Conservation (phyloP, 1,284 basidiomycete species). For the Tilletiaria anomala region DNA sequence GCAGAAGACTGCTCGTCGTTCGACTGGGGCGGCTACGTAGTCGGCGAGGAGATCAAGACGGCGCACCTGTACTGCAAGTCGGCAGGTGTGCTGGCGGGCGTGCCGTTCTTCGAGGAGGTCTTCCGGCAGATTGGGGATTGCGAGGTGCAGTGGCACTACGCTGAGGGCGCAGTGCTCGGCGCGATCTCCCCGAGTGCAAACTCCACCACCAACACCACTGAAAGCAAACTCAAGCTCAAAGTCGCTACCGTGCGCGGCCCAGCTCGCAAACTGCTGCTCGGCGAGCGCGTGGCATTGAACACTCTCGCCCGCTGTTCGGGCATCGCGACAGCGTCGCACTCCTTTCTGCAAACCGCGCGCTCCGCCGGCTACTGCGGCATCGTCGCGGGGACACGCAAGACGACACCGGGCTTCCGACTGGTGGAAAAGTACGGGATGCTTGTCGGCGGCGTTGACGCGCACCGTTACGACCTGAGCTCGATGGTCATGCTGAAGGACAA, state of each 20-base stretch:
- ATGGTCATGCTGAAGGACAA: conserved; percentile 99
- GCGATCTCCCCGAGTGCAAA: neutral
- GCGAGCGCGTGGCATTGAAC: conserved; percentile 87
- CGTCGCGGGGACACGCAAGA: conserved; percentile 91
- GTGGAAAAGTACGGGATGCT: conserved; percentile 99
- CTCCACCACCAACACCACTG: neutral
- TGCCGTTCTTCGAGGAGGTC: conserved; percentile 88
- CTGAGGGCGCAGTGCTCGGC: conserved; percentile 58
- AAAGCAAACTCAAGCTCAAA: conserved; percentile 48
- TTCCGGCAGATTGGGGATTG: conserved; percentile 80
- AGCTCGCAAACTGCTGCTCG: conserved; percentile 74
- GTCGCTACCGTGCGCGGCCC: conserved; percentile 84
- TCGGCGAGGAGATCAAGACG: conserved; percentile 72
- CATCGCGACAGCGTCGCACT: conserved; percentile 82
- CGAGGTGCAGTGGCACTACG: conserved; percentile 80
- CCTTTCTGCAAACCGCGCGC: conserved; percentile 64
- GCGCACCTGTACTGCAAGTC: conserved; percentile 76
- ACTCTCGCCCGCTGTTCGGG: conserved; percentile 87
- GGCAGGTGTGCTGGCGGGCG: conserved; percentile 74
- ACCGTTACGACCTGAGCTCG: conserved; percentile 87
- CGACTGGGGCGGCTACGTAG: conserved; percentile 93
- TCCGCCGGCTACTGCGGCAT: conserved; percentile 69
- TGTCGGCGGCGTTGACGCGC: conserved; percentile 88
- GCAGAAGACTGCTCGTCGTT: conserved; percentile 90
- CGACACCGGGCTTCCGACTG: conserved; percentile 85